phyloP scores from a whole-genome alignment of 768 basidiomycete genomes.

The Paxillus involutus region DNA sequence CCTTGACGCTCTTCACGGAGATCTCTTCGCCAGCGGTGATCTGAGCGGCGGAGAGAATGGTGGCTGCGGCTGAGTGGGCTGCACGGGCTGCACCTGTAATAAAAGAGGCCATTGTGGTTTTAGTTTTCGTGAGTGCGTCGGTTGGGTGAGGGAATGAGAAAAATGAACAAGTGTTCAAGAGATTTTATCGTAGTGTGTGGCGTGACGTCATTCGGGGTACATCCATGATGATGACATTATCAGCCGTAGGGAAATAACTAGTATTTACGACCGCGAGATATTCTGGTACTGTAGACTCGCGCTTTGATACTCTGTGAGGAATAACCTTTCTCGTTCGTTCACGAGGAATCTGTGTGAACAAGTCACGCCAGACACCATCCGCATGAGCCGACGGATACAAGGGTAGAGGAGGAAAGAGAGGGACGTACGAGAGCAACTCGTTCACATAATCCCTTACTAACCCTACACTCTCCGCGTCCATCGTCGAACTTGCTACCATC shows the following conservation, averaged over 20 bases:
- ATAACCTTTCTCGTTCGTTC: slow-evolving; percentile 68
- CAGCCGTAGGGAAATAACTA: too few relatives aligned
- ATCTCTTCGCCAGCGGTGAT: slow-evolving; percentile 40
- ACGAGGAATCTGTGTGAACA: slow-evolving; percentile 66
- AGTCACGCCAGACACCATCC: neutral
- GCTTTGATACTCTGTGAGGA: slow-evolving; percentile 77
- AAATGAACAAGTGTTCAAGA: neutral
- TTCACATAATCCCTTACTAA: slow-evolving; percentile 88
- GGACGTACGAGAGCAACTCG: slow-evolving; percentile 75
- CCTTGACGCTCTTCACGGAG: slow-evolving; percentile 55
- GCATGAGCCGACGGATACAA: too few relatives aligned
- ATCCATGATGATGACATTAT: too few relatives aligned
- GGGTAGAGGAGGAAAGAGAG: too few relatives aligned
- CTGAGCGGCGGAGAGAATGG: slow-evolving; percentile 47
- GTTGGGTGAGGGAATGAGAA: neutral
- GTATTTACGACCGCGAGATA: slow-evolving; percentile 11
- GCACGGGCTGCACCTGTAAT: slow-evolving; percentile 46
- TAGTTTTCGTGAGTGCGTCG: neutral
- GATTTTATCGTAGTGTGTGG: neutral
- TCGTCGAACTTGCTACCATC: slow-evolving; percentile 86
- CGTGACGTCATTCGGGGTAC: slow-evolving; percentile 1
- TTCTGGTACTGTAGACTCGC: slow-evolving; percentile 81
- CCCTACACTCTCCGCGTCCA: slow-evolving; percentile 84
- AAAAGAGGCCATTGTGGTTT: slow-evolving; percentile 45
- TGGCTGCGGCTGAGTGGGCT: slow-evolving; percentile 55